Evolutionary conservation across 2,329 filamentous ascomycete genomes (phyloP).

Genomic region (Pseudogymnoascus sp.): DNA sequence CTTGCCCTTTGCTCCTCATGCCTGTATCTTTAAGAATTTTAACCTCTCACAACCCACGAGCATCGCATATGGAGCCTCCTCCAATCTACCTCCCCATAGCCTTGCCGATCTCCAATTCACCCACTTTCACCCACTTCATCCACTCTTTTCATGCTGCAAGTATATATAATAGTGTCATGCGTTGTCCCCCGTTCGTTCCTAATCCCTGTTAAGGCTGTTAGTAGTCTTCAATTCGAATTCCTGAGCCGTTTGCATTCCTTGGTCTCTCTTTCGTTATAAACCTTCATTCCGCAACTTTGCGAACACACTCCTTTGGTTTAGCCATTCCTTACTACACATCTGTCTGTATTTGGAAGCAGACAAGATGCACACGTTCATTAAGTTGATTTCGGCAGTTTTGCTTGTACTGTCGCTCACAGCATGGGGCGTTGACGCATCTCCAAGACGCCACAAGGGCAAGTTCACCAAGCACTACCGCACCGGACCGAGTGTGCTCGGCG

Average conservation of each 20-base stretch:
- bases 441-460: background rate
- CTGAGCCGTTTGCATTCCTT: background rate
- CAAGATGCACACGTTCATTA: constrained; percentile 9
- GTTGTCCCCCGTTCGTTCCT: background rate
- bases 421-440: background rate
- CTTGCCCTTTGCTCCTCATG: background rate
- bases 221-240: constrained; percentile 3
- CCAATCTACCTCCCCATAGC: constrained; percentile 2
- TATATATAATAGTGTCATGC: constrained; percentile 9
- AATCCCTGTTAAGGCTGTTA: constrained; percentile 3
- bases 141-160: constrained; percentile 5
- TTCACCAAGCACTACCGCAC: background rate
- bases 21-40: background rate
- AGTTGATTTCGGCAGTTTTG: background rate
- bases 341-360: constrained; percentile 7
- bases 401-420: background rate
- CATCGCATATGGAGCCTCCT: constrained; percentile 6
- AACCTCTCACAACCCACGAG: background rate
- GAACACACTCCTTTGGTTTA: constrained; percentile 5
- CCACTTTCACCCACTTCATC: background rate
- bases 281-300: constrained; percentile 5
- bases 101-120: constrained; percentile 1
- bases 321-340: constrained; percentile 2
- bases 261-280: background rate
- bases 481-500: background rate